Percentiles rank a stretch among this genome's conserved stretches.
These are phyloP conservation scores for Triticum urartu DNA, from an alignment of 176 grass and related monocot genomes.

Conservation along the genomic window DNA sequence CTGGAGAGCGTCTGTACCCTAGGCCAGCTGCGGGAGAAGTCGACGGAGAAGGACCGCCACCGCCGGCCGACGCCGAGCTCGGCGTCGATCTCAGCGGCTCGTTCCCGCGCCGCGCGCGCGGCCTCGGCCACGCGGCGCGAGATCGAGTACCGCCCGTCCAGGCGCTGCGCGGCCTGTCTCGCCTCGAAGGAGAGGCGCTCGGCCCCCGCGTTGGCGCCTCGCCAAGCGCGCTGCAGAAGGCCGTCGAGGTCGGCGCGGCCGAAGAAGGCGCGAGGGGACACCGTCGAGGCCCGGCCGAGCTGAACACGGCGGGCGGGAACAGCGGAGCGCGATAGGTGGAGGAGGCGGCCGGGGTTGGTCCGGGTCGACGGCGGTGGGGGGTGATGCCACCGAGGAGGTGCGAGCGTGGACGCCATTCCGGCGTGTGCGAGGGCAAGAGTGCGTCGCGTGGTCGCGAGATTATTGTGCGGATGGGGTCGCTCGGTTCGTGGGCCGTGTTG, in stretches of 20 bases:
- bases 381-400: slow-evolving; percentile 23
- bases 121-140: slow-evolving; percentile 58
- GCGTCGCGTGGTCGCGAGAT: slow-evolving; percentile 16
- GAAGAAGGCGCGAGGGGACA: slow-evolving; percentile 70
- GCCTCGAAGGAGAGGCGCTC: slow-evolving; percentile 81
- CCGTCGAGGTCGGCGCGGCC: slow-evolving; percentile 60
- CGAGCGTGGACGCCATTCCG: slow-evolving; percentile 43
- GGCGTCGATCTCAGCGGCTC: slow-evolving; percentile 64
- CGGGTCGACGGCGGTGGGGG: slow-evolving; percentile 21
- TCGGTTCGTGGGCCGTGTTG: slow-evolving; percentile 8
- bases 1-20: slow-evolving; percentile 48
- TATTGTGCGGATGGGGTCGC: slow-evolving; percentile 47
- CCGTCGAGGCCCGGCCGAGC: neutral
- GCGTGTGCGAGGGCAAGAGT: slow-evolving; percentile 10
- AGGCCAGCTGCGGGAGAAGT: slow-evolving; percentile 94
- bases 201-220: slow-evolving; percentile 71
- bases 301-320: neutral
- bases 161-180: slow-evolving; percentile 51
- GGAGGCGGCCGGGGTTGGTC: neutral
- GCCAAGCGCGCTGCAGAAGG: slow-evolving; percentile 75
- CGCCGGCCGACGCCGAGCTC: slow-evolving; percentile 75
- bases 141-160: slow-evolving; percentile 57
- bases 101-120: slow-evolving; percentile 46
- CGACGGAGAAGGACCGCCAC: slow-evolving; percentile 79
- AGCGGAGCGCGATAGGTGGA: neutral